A percentile compares a stretch with the other conserved stretches of the same genome.
Conservation (phyloP, 2,329 filamentous ascomycete genomes). For the Botrytis galanthina region DNA sequence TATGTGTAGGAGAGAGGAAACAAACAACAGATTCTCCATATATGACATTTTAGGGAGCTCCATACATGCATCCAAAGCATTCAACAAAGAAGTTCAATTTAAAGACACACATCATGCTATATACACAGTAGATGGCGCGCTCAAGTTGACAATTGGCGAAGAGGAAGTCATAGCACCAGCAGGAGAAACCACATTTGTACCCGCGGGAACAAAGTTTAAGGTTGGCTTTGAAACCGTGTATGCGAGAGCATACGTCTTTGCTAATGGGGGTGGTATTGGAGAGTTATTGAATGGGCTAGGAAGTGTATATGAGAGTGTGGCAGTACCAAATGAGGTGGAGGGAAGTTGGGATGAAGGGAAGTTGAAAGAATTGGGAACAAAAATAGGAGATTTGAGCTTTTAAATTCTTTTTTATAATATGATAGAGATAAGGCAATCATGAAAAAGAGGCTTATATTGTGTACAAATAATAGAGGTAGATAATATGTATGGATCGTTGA, state of each 20-base stretch:
- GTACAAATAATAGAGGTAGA: neutral
- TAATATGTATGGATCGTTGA: neutral
- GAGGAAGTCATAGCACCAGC: conserved; percentile 24
- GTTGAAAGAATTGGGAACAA: neutral
- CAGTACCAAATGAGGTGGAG: neutral
- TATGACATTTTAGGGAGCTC: conserved; percentile 50
- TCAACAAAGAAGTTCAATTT: conserved; percentile 45
- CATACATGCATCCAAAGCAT: conserved; percentile 40
- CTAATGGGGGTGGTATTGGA: conserved; percentile 34
- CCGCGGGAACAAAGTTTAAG: conserved; percentile 28
- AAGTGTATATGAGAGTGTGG: neutral
- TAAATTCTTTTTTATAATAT: neutral
- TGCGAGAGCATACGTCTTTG: conserved; percentile 33
- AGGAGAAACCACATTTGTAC: conserved; percentile 33
- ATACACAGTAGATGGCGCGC: conserved; percentile 47
- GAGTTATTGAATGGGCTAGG: conserved; percentile 24
- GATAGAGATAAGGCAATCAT: neutral
- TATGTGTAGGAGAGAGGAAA: conserved; percentile 49
- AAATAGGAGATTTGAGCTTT: neutral
- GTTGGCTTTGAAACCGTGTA: conserved; percentile 26
- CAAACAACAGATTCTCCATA: conserved; percentile 50
- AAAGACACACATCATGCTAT: conserved; percentile 51
- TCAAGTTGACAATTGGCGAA: conserved; percentile 44
- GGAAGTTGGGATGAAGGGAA: neutral
- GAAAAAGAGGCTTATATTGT: neutral